These are phyloP conservation scores for Hygrocybe coccinea DNA, from an alignment of 768 basidiomycete genomes.

Conservation along the genomic window DNA sequence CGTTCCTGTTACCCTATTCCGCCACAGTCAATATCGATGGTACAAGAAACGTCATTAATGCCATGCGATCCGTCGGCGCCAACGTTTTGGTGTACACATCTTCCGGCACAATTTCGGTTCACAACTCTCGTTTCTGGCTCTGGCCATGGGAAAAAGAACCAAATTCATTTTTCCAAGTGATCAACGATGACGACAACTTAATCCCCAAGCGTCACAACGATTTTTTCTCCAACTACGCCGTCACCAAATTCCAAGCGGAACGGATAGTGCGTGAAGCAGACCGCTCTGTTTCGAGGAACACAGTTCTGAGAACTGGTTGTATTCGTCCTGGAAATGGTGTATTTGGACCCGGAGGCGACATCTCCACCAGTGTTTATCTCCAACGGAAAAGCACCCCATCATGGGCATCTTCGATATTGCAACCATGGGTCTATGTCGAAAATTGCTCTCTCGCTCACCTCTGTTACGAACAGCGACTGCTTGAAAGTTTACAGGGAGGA, in stretches of 20 bases:
- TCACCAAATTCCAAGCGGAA: conserved; percentile 59
- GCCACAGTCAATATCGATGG: conserved; percentile 61
- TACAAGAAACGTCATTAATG: conserved; percentile 61
- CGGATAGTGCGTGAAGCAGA: conserved; percentile 37
- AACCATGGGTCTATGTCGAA: conserved; percentile 70
- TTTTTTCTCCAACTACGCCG: conserved; percentile 78
- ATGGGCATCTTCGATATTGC: conserved; percentile 54
- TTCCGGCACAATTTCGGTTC: conserved; percentile 60
- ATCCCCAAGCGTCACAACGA: conserved; percentile 52
- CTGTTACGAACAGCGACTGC: conserved; percentile 65
- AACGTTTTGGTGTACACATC: conserved; percentile 65
- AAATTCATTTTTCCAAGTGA: conserved; percentile 52
- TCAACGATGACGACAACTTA: conserved; percentile 54
- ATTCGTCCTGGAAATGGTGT: conserved; percentile 76
- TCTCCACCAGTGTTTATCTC: conserved; percentile 61
- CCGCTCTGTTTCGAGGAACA: conserved; percentile 24
- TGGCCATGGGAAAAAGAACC: conserved; percentile 74
- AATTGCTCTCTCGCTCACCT: conserved; percentile 71
- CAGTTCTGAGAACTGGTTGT: conserved; percentile 58
- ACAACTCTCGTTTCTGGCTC: conserved; percentile 55
- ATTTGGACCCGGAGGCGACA: conserved; percentile 72
- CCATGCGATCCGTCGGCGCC: conserved; percentile 52
- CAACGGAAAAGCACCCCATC: conserved; percentile 54
- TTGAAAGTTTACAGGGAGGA: conserved; percentile 39
- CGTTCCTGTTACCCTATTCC: conserved; percentile 48